Percentiles rank a stretch among this genome's conserved stretches.
Evolutionary conservation across 257 asterid species (phyloP).

Genomic region (Cordia subcordata): DNA sequence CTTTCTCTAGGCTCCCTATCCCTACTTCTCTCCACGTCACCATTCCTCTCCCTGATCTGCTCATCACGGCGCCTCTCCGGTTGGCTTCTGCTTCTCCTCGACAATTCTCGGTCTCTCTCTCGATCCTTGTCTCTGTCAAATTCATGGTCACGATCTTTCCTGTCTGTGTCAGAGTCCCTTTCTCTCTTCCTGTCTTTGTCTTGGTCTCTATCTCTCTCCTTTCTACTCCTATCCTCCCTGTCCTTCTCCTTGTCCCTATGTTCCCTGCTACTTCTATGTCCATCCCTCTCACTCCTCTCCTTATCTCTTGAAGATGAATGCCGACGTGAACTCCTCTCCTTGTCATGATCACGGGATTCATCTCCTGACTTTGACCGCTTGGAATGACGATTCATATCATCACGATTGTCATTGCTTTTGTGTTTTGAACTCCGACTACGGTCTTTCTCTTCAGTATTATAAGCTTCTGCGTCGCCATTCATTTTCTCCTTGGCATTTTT

Average conservation of each 20-base stretch:
- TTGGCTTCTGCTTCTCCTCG: conserved; percentile 35
- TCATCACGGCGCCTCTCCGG: conserved; percentile 33
- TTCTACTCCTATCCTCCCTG: conserved; percentile 24
- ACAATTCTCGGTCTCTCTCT: conserved; percentile 40
- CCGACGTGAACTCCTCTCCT: conserved; percentile 33
- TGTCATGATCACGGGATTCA: conserved; percentile 35
- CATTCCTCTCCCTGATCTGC: conserved; percentile 35
- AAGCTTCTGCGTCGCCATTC: conserved; percentile 27
- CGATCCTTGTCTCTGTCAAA: conserved; percentile 33
- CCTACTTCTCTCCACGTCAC: conserved; percentile 20
- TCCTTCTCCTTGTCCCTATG: conserved; percentile 18
- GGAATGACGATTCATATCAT: conserved; percentile 27
- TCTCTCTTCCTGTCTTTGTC: conserved; percentile 32
- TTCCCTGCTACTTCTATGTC: conserved; percentile 27
- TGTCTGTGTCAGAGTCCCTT: conserved; percentile 18
- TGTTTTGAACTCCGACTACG: conserved; percentile 39
- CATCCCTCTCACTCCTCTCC: conserved; percentile 16
- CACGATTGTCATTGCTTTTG: conserved; percentile 35
- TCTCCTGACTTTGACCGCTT: conserved; percentile 41
- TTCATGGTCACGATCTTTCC: conserved; percentile 31
- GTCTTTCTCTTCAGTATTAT: conserved; percentile 29
- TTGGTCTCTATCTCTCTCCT: conserved; percentile 26
- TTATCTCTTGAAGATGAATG: conserved; percentile 38
- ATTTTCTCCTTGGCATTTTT: conserved; percentile 32
- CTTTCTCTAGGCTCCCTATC: conserved; percentile 33